These are phyloP conservation scores for Nakazawaea ernobii DNA, from an alignment of 805 yeast species.

Conservation along the genomic window DNA sequence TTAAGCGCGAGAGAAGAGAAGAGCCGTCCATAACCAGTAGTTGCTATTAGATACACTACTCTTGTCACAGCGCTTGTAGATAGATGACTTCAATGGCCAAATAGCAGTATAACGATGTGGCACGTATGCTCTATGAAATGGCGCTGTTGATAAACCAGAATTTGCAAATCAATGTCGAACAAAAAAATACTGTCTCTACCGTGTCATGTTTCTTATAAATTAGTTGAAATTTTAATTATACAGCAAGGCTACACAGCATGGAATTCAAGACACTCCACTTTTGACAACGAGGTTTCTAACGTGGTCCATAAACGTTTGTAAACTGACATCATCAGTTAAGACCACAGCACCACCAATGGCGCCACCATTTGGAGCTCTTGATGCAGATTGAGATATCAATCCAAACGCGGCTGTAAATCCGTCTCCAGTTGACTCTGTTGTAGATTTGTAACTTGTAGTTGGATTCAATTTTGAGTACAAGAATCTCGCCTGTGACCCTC, in stretches of 20 bases:
- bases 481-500: slow-evolving; percentile 72
- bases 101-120: too few species aligned
- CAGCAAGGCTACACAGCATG: too few species aligned
- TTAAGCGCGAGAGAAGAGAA: neutral
- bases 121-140: too few species aligned
- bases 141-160: neutral
- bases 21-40: neutral
- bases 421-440: slow-evolving; percentile 21
- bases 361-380: slow-evolving; percentile 18
- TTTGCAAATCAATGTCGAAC: too few species aligned
- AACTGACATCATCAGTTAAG: slow-evolving; percentile 56
- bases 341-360: slow-evolving; percentile 32
- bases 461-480: slow-evolving; percentile 67
- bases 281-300: slow-evolving; percentile 33
- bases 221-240: too few species aligned
- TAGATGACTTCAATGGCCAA: too few species aligned
- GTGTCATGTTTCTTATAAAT: too few species aligned
- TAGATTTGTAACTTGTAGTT: slow-evolving; percentile 45
- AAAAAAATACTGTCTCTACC: too few species aligned
- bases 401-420: slow-evolving; percentile 17
- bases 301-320: slow-evolving; percentile 52
- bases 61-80: too few species aligned
- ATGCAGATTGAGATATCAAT: slow-evolving; percentile 22
- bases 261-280: neutral
- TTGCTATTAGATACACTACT: neutral